Conservation (phyloP, 148 eudicot genomes). For the Diospyros lotus region DNA sequence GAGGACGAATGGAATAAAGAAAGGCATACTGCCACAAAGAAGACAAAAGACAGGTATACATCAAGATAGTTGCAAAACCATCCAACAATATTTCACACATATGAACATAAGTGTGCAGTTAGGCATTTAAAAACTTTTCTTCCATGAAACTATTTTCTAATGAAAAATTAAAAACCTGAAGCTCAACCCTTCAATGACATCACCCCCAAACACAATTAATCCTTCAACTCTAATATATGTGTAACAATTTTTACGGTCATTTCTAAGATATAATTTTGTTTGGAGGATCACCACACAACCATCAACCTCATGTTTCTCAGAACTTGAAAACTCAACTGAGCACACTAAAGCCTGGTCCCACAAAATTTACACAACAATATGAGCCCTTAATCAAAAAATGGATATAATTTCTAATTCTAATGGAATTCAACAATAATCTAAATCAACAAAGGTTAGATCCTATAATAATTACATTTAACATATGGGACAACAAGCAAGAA, state of each 20-base stretch:
- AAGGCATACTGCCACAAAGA: slow-evolving; percentile 31
- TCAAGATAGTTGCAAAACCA: not conserved
- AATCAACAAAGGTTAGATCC: not conserved
- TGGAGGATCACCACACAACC: no score
- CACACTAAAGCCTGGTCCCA: not conserved
- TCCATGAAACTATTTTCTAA: not conserved
- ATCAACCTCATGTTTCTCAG: no score
- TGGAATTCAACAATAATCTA: not conserved
- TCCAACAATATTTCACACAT: no score
- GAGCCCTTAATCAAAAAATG: no score
- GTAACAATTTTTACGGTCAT: not conserved
- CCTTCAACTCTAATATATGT: not conserved
- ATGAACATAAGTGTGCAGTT: no score
- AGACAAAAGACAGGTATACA: slow-evolving; percentile 13
- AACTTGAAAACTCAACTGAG: not conserved
- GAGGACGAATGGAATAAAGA: slow-evolving; percentile 46
- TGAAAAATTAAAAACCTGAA: no score
- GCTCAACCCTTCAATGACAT: not conserved
- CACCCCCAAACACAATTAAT: not conserved
- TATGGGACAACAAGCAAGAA: not conserved
- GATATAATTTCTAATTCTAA: not conserved
- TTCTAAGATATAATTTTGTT: not conserved
- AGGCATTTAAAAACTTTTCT: no score
- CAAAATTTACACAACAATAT: not conserved
- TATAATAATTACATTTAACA: not conserved